Evolutionary conservation across 495 filamentous ascomycete species (phyloP).

Genomic region (Neurospora sp.): DNA sequence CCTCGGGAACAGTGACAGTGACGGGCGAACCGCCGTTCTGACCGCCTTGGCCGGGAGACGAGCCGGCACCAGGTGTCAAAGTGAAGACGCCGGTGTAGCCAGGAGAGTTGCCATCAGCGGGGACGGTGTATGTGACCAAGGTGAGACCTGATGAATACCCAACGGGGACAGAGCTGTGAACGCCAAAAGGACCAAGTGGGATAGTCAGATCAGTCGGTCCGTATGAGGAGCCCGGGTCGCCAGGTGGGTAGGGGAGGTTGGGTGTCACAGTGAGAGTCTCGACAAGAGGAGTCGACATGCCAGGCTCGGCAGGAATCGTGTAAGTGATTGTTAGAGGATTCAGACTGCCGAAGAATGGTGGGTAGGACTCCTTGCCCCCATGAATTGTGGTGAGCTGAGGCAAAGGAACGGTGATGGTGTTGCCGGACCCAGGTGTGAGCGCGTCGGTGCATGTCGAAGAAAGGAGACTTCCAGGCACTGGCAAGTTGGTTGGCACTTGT

Average conservation of each 20-base stretch:
- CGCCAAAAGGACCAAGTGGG: conserved; percentile 1
- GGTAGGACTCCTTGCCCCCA: background rate
- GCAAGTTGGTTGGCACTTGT: background rate
- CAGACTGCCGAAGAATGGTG: background rate
- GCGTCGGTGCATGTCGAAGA: background rate
- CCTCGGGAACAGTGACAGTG: conserved; percentile 5
- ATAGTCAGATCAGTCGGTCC: background rate
- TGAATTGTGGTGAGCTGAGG: background rate
- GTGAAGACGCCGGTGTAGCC: conserved; percentile 12
- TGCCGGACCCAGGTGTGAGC: background rate
- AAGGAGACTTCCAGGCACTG: background rate
- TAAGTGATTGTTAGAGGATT: conserved; percentile 7
- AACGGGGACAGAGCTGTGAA: background rate
- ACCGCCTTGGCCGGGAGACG: background rate
- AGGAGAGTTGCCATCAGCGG: conserved; percentile 4
- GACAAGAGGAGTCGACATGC: background rate
- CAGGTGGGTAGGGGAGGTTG: background rate
- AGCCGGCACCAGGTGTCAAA: background rate
- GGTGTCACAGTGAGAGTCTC: conserved; percentile 11
- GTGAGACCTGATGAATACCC: background rate
- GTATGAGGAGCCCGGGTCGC: background rate
- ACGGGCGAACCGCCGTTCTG: background rate
- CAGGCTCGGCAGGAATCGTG: conserved; percentile 8
- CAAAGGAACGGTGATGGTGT: conserved; percentile 6
- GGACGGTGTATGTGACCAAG: conserved; percentile 11